Evolutionary conservation across 2,329 filamentous ascomycete species (phyloP), one percentile per base, ranked within the genome.

Genomic region (Aureobasidium musti): DNA sequence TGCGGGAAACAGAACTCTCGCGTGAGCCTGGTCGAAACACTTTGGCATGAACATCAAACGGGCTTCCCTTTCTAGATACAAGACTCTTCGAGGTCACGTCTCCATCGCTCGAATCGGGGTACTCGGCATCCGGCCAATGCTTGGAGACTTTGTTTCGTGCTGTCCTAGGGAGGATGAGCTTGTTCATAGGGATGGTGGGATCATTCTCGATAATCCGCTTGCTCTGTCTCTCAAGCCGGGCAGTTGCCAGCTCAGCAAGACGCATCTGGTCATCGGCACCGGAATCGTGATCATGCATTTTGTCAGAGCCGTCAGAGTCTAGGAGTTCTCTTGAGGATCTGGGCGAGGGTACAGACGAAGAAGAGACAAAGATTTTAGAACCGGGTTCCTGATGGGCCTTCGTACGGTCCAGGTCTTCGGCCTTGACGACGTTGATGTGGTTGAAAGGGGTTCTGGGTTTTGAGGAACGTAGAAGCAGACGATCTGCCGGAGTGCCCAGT

Each of bases 191-290:
- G 37, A 74, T 61, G 5, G 72, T 69, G 33, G 74, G 71, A 26
- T 77, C 74, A 6, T 72, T 73, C 33, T 71, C 70, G 45, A 71
- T 69, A 35, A 74, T 76, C 61, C 74, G 73, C 66, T 72, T 71
- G 39, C 72, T 72, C 67, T 77, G 74, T 28, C 74, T 74, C 49
- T 72, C 72, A 1, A 77, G 70, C 67, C 74, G 75, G 19, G 73
- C 73, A 33, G 72, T 70, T 6, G 74, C 74, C 43, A 72, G 69
- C 13, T 61, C 69, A 50, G 41, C 57, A 45, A 52, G 63, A 30
- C 35, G 61, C 21, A 43, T 39, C 52, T 56, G 68, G 54, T 47
- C 69, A 52, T 63, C 47, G 19, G 52, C 67, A 57, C 37, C 21
- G 43, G 63, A 67, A 26, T 57, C 21, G 21, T 11, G 41, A 35